Percentiles rank a stretch among this genome's conserved stretches.
phyloP scores from a whole-genome alignment of 2,329 filamentous ascomycete genomes.

The Paracoccidioides lutzii region DNA sequence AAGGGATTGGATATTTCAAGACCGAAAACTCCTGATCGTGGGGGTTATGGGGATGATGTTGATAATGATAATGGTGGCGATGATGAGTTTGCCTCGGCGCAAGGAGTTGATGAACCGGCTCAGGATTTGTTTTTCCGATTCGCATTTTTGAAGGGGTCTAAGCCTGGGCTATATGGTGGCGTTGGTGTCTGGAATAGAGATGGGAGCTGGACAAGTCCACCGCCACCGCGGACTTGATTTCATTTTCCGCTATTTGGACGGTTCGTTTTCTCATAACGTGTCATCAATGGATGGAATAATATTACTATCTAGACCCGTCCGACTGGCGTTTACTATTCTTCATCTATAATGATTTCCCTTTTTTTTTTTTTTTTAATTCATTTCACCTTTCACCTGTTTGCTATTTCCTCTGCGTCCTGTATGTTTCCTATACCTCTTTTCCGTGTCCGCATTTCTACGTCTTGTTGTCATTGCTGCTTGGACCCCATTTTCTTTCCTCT shows the following conservation, averaged over 20 bases:
- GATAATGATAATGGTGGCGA: conserved; percentile 3
- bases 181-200: conserved; percentile 26
- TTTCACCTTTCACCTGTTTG: neutral
- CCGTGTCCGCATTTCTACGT: neutral
- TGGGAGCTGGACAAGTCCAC: conserved; percentile 11
- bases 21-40: neutral
- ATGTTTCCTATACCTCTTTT: too few relatives aligned
- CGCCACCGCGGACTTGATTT: conserved; percentile 10
- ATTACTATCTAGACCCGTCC: too few relatives aligned
- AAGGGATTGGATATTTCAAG: conserved; percentile 24
- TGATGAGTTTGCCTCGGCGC: neutral
- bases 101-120: conserved; percentile 15
- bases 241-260: neutral
- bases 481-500: too few relatives aligned
- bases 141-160: conserved; percentile 31
- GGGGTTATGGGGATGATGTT: conserved; percentile 11
- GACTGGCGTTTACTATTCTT: too few relatives aligned
- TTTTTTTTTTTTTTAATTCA: neutral
- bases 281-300: too few relatives aligned
- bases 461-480: too few relatives aligned
- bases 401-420: too few relatives aligned
- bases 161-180: conserved; percentile 27
- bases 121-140: conserved; percentile 36
- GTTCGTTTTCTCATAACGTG: too few relatives aligned
- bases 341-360: too few relatives aligned